Evolutionary conservation across 176 grass and related monocot genomes (phyloP).

Genomic region (Paspalum vaginatum): DNA sequence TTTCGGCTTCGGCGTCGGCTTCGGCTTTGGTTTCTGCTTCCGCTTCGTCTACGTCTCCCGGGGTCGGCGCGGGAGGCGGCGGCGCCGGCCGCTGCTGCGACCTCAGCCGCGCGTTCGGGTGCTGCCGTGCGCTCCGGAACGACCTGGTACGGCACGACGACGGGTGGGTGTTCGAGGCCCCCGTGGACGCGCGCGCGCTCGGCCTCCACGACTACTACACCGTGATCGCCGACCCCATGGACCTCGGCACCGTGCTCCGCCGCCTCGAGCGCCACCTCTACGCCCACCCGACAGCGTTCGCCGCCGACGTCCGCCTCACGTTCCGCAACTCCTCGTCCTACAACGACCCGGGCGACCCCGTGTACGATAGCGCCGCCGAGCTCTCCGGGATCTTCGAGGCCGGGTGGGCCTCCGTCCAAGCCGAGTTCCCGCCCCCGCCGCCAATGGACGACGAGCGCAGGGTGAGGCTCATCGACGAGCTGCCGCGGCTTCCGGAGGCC

Average conservation of each 20-base stretch:
- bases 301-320: constrained; percentile 68
- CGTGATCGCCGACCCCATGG: constrained; percentile 62
- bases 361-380: constrained; percentile 49
- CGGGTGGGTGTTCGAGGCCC: constrained; percentile 68
- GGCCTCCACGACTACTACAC: constrained; percentile 72
- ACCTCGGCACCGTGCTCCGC: constrained; percentile 67
- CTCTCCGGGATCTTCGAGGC: constrained; percentile 51
- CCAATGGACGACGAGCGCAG: constrained; percentile 18
- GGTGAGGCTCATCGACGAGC: constrained; percentile 17
- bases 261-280: constrained; percentile 66
- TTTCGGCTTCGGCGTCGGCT: not conserved
- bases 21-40: too few relatives aligned
- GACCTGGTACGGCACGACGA: constrained; percentile 61
- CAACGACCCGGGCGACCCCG: constrained; percentile 52
- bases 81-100: not conserved
- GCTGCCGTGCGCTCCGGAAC: constrained; percentile 39
- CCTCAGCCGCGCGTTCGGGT: constrained; percentile 1
- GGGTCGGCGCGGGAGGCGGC: not conserved
- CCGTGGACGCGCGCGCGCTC: constrained; percentile 71
- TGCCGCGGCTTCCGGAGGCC: constrained; percentile 6
- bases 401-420: constrained; percentile 29
- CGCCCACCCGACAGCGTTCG: constrained; percentile 46
- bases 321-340: constrained; percentile 71
- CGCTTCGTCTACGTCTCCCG: not conserved
- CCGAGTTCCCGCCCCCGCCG: constrained; percentile 3